These are phyloP conservation scores for Metschnikowia similis DNA, from an alignment of 805 yeast species.

Conservation along the genomic window DNA sequence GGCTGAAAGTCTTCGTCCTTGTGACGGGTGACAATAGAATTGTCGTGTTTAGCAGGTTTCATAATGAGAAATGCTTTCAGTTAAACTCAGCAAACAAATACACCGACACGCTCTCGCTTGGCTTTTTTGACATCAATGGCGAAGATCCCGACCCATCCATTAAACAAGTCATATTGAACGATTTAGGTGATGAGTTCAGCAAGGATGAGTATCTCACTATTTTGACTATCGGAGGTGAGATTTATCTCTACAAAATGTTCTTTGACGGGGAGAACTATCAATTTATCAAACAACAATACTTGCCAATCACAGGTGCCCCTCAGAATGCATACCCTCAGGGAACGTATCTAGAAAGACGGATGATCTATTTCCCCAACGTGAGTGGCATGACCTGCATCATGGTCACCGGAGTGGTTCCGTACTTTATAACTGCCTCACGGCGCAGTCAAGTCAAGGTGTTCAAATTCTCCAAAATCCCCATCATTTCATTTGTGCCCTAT, in stretches of 20 bases:
- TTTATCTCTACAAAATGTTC: constrained; percentile 59
- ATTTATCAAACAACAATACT: constrained; percentile 42
- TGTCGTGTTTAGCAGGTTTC: constrained; percentile 56
- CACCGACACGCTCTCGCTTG: constrained; percentile 40
- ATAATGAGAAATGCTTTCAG: constrained; percentile 51
- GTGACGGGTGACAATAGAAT: constrained; percentile 77
- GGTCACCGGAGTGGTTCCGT: constrained; percentile 73
- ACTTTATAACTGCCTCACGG: constrained; percentile 58
- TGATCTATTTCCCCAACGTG: constrained; percentile 54
- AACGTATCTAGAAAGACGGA: constrained; percentile 62
- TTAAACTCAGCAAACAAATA: constrained; percentile 46
- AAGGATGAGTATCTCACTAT: constrained; percentile 65
- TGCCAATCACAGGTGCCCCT: constrained; percentile 69
- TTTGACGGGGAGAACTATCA: constrained; percentile 42
- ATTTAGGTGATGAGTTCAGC: constrained; percentile 53
- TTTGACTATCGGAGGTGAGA: constrained; percentile 78
- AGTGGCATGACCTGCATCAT: constrained; percentile 59
- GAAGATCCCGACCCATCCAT: constrained; percentile 68
- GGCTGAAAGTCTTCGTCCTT: constrained; percentile 50
- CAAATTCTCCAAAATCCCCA: constrained; percentile 60
- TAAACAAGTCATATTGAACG: constrained; percentile 60
- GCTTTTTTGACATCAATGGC: constrained; percentile 47
- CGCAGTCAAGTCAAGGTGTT: constrained; percentile 62
- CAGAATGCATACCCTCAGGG: constrained; percentile 70
- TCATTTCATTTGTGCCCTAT: constrained; percentile 62